Base-by-base conservation (phyloP, 495 filamentous ascomycete species). In the Apiosordaria backusii region DNA sequence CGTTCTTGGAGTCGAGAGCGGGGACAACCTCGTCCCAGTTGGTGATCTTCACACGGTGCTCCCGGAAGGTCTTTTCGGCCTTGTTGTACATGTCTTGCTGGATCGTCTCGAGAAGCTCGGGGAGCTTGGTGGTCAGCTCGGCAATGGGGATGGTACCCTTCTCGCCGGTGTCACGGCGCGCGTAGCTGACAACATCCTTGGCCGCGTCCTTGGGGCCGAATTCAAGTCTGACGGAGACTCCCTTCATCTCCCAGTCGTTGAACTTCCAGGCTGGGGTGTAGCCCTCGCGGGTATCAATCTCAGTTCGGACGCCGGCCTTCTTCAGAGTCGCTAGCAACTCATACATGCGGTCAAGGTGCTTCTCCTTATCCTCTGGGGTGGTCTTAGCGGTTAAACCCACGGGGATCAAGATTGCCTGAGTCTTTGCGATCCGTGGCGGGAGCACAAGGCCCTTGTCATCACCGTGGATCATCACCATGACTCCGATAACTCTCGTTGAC, bases 381-480 rank as follows among this genome's bases (percentile, higher is more conserved):
- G 87, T 91, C 81, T 90, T 96, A 67, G 89, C 90, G 29, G 89
- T 97, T 68, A 98, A 86, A 53, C 95, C 95, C 35, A 97, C 95
- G n/a, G 95, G 95, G 63, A 99, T 88, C 65, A 98, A 84, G 71
- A 97, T 83, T 50, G 88, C 86, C 79, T 99, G 94, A 65, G 84
- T 84, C 75, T 91, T 89, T n/a, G 91, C 90, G 19, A 95, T 90
- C 24, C 90, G 83, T 21, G 94, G 94, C 72, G 94, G 94, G 50
- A 35, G 59, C 4, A 35, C 19, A 7, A 98, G 85, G 60, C 95
- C 95, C 75, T 90, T 91, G 82, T 99, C 88, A 77, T 98, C 95
- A 74, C 92, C 87, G 82, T 99, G 95, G 64, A 93, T 91, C 88
- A 99, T 96, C 70, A 96, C 90, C 93, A 97, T 97, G 73, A 98